Percentiles rank a stretch among this genome's conserved stretches.
These are phyloP conservation scores for Suhomyces coccinellae DNA, from an alignment of 1,139 yeast genomes.

Conservation along the genomic window DNA sequence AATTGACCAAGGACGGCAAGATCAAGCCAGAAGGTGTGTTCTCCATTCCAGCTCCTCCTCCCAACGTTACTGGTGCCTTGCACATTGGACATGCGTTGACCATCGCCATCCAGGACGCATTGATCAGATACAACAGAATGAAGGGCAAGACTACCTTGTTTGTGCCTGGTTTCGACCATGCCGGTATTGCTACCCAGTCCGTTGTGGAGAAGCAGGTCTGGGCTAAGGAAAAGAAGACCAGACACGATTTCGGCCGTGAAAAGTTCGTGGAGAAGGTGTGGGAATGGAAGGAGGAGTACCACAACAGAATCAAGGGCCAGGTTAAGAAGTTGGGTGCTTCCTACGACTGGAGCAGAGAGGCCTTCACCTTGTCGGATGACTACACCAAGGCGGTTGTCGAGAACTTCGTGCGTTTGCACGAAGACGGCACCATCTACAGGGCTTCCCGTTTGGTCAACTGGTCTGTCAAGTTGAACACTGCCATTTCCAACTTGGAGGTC, in stretches of 20 bases:
- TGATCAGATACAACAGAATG: constrained; percentile 95
- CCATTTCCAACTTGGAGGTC: constrained; percentile 93
- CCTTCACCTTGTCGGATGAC: constrained; percentile 83
- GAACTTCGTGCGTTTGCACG: constrained; percentile 88
- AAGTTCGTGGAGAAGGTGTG: constrained; percentile 84
- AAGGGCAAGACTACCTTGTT: constrained; percentile 91
- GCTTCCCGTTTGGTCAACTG: constrained; percentile 93
- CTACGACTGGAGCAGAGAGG: constrained; percentile 94
- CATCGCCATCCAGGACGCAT: constrained; percentile 89
- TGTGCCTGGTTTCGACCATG: constrained; percentile 97
- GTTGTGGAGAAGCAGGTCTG: constrained; percentile 96
- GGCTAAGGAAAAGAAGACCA: constrained; percentile 84
- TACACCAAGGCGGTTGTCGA: constrained; percentile 81
- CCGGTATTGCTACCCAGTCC: constrained; percentile 98
- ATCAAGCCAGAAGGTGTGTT: constrained; percentile 80
- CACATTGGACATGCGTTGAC: constrained; percentile 99
- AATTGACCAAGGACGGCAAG: constrained; percentile 71
- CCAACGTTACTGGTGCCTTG: constrained; percentile 97
- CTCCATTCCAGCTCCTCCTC: constrained; percentile 97
- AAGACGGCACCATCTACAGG: constrained; percentile 94
- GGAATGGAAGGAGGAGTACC: constrained; percentile 99
- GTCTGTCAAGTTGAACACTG: constrained; percentile 94
- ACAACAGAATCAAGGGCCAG: constrained; percentile 78
- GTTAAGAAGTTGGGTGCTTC: constrained; percentile 91
- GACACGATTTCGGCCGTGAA: constrained; percentile 95